Percentiles rank a stretch among this genome's conserved stretches.
Evolutionary conservation across 192 early-diverging fungal genomes (phyloP).

Genomic region (Backusella australiensis): DNA sequence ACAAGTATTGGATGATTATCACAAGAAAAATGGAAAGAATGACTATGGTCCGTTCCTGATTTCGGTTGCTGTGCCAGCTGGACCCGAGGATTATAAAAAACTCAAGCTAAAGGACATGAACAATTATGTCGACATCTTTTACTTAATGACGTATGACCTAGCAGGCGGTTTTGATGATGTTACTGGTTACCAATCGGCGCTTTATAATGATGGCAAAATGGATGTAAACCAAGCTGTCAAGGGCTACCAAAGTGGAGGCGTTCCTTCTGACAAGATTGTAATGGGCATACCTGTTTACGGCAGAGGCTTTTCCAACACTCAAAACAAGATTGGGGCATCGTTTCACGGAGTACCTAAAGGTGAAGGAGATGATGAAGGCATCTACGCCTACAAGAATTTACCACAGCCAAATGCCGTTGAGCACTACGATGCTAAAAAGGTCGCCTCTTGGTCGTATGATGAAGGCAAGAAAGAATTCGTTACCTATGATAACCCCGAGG

Average conservation of each 20-base stretch:
- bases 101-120: conserved; percentile 60
- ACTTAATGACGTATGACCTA: conserved; percentile 92
- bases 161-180: conserved; percentile 60
- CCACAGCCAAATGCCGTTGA: conserved; percentile 61
- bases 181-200: conserved; percentile 86
- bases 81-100: conserved; percentile 56
- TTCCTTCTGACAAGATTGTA: conserved; percentile 80
- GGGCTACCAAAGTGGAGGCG: conserved; percentile 65
- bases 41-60: conserved; percentile 52
- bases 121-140: conserved; percentile 70
- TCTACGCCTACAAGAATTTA: conserved; percentile 86
- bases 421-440: conserved; percentile 72
- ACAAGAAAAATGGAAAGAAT: conserved; percentile 7
- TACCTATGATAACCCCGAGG: conserved; percentile 76
- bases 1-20: conserved; percentile 56
- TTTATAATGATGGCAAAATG: conserved; percentile 61
- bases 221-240: conserved; percentile 68
- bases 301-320: conserved; percentile 83
- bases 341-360: conserved; percentile 72
- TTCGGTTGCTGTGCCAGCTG: conserved; percentile 64
- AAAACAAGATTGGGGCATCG: conserved; percentile 54
- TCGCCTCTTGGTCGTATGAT: conserved; percentile 82
- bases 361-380: conserved; percentile 89
- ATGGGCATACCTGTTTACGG: conserved; percentile 93
- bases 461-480: conserved; percentile 60